A percentile compares a stretch with the other conserved stretches of the same genome.
Evolutionary conservation across 352 stramenopile species (phyloP).

Genomic region (Vaucheria bursata): DNA sequence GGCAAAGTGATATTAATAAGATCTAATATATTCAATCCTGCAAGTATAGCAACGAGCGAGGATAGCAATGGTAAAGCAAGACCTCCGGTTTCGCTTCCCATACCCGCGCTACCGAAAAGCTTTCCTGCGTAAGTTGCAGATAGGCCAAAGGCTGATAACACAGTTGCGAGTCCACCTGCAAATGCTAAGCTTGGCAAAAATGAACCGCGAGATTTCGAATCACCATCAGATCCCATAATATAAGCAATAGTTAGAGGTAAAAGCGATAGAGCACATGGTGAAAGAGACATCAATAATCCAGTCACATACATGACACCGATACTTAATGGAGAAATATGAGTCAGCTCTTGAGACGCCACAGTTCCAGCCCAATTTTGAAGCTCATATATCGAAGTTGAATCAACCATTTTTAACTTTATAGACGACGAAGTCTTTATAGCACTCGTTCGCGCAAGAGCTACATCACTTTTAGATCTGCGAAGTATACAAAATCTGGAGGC

Average conservation of each 20-base stretch:
- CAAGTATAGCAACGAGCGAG: conserved; percentile 32
- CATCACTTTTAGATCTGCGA: too few relatives aligned
- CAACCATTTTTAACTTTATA: conserved; percentile 32
- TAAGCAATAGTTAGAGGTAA: conserved; percentile 47
- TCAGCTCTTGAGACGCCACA: conserved; percentile 40
- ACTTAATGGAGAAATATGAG: conserved; percentile 45
- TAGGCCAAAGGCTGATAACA: conserved; percentile 45
- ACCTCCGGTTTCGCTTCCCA: conserved; percentile 11
- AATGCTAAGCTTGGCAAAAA: conserved; percentile 31
- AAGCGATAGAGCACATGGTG: conserved; percentile 47
- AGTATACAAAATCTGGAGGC: too few relatives aligned
- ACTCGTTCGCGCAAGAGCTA: too few relatives aligned
- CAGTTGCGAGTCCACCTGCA: conserved; percentile 32
- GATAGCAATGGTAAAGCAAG: conserved; percentile 30
- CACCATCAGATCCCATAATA: conserved; percentile 37
- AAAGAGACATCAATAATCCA: conserved; percentile 48
- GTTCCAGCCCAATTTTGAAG: conserved; percentile 41
- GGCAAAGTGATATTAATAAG: conserved; percentile 37
- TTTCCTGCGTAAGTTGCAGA: conserved; percentile 48
- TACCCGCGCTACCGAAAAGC: conserved; percentile 27
- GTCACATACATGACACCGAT: conserved; percentile 45
- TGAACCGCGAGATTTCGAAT: neutral
- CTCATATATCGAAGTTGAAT: conserved; percentile 39
- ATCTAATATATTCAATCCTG: conserved; percentile 47
- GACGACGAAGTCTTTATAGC: too few relatives aligned